phyloP scores from a whole-genome alignment of 768 basidiomycete species.

The Hypholoma fasciculare region DNA sequence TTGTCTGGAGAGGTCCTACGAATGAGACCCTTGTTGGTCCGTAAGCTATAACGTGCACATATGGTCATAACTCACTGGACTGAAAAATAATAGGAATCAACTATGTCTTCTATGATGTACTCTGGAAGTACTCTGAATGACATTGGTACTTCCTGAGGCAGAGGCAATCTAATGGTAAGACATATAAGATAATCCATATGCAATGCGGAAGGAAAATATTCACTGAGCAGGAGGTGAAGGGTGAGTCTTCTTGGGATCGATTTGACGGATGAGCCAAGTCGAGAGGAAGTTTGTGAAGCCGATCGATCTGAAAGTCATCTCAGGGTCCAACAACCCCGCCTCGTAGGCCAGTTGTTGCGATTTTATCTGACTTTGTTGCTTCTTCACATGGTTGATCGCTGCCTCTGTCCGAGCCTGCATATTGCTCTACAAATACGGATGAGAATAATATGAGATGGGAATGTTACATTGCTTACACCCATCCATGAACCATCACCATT shows the following conservation, averaged over 20 bases:
- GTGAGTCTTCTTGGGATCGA: conserved; percentile 78
- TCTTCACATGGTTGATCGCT: conserved; percentile 76
- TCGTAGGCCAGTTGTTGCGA: conserved; percentile 80
- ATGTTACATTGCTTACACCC: conserved; percentile 51
- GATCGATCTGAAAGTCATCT: conserved; percentile 74
- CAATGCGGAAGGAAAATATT: conserved; percentile 24
- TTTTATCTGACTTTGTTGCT: conserved; percentile 67
- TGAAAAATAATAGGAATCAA: conserved; percentile 84
- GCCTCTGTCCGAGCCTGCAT: conserved; percentile 76
- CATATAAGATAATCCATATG: not conserved
- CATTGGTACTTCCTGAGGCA: conserved; percentile 83
- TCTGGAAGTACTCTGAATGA: conserved; percentile 89
- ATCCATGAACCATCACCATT: conserved; percentile 81
- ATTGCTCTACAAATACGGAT: conserved; percentile 50
- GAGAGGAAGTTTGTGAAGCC: conserved; percentile 90
- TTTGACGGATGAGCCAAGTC: conserved; percentile 90
- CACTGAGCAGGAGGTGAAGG: conserved; percentile 71
- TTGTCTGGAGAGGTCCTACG: conserved; percentile 72
- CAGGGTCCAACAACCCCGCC: conserved; percentile 85
- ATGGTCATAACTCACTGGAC: conserved; percentile 56
- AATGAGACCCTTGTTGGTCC: not conserved
- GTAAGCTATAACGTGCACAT: not conserved
- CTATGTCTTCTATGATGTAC: conserved; percentile 91
- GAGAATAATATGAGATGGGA: not conserved
- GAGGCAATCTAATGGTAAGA: conserved; percentile 61